Percentiles rank a stretch among this genome's conserved stretches.
phyloP scores from a whole-genome alignment of 768 basidiomycete genomes.

The Suillus subaureus region DNA sequence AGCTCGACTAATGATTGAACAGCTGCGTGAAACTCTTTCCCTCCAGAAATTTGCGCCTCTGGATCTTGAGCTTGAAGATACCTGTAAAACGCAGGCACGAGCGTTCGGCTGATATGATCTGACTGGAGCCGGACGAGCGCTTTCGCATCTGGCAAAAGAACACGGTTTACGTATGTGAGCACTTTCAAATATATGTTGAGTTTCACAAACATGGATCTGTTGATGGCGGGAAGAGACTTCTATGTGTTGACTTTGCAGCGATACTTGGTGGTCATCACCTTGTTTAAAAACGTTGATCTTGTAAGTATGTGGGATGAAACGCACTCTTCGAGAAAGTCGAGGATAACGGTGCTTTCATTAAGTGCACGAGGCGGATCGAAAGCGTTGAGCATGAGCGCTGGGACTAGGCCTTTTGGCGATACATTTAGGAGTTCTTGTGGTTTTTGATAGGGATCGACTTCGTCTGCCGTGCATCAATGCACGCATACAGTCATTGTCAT shows the following conservation, averaged over 20 bases:
- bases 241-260: conserved; percentile 47
- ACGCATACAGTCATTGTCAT: not conserved
- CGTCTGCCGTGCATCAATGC: conserved; percentile 44
- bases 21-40: conserved; percentile 55
- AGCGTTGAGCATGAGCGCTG: conserved; percentile 59
- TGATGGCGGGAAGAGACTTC: conserved; percentile 57
- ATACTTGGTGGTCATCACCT: conserved; percentile 42
- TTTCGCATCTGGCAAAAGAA: conserved; percentile 54
- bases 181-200: not conserved
- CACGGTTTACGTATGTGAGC: not conserved
- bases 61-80: conserved; percentile 70
- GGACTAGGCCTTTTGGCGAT: conserved; percentile 83
- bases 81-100: conserved; percentile 76
- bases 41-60: conserved; percentile 50
- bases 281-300: not conserved
- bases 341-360: conserved; percentile 79
- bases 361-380: conserved; percentile 60
- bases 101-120: conserved; percentile 63
- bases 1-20: conserved; percentile 53
- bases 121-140: conserved; percentile 68
- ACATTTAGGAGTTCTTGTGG: conserved; percentile 77
- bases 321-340: conserved; percentile 80
- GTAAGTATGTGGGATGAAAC: conserved; percentile 20
- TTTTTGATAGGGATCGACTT: conserved; percentile 84
- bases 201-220: conserved; percentile 58